Evolutionary conservation across 148 eudicot species (phyloP), one percentile per base, ranked within the genome.

Genomic region (Polygonum aviculare): DNA sequence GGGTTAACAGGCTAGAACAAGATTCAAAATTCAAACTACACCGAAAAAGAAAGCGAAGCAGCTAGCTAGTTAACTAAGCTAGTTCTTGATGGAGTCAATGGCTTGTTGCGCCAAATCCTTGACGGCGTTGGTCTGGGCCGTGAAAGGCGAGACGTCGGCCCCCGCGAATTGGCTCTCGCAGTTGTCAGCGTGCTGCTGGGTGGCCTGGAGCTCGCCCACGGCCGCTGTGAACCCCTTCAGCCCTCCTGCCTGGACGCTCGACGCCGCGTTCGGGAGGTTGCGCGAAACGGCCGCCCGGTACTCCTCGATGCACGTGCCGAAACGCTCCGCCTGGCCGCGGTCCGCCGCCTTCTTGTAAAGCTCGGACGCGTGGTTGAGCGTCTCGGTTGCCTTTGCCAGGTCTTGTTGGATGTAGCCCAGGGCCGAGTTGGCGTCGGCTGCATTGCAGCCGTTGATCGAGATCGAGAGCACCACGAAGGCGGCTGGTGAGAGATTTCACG

Each of bases 231-330:
- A 72, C 7, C 22, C 22, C 15, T 2, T 38, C 7, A 14, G 1
- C 35, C 22, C 22, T 5, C 18, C 75, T 2, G 12, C 7, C 35
- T 41, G 12, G 10, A 72, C 16, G 14, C 2, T 9, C 4, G 9
- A 2, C 55, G 35, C 8, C 6, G 54, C 75, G 26, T 19, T 21
- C 1, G 75, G 75, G 18, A 72, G 75, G 54, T 21, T 44, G 2
- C 52, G 48, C 36, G 33, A 72, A 7, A 72, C 75, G n/a, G 51
- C 31, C 22, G 75, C 75, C 31, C 36, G 11, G 12, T 19, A 72
- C 31, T 72, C 52, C 54, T 72, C 75, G 19, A 72, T 39, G 75
- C 75, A 72, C 16, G 75, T 72, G 50, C 52, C 75, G 38, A 45
- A 72, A 4, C 75, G 48, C 51, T 72, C 75, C 11, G 7, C 47